Conservation (phyloP, 257 asterid species). For the Salvia miltiorrhiza region DNA sequence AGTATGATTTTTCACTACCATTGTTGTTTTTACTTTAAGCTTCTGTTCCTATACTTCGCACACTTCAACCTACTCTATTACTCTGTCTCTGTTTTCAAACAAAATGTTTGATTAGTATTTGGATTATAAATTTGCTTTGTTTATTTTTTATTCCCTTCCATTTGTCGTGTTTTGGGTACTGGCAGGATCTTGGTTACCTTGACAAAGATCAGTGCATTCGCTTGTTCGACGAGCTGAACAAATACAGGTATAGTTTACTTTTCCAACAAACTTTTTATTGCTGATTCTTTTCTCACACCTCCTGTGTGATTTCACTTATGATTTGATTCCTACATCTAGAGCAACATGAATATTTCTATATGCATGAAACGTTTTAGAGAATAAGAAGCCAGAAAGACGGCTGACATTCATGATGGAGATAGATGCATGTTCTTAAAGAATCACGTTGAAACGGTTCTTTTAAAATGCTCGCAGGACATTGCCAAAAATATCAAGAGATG, state of each 20-base stretch:
- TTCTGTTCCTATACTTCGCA: constrained; percentile 1
- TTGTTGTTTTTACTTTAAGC: constrained; percentile 7
- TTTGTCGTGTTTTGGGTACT: constrained; percentile 14
- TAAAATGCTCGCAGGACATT: constrained; percentile 52
- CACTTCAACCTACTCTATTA: constrained; percentile 4
- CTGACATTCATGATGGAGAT: neutral
- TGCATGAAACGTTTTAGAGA: neutral
- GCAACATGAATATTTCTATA: constrained; percentile 1
- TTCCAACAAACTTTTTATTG: constrained; percentile 4
- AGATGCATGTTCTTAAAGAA: neutral
- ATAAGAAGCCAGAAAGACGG: neutral
- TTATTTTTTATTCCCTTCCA: neutral
- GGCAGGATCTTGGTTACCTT: constrained; percentile 65
- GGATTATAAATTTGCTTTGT: constrained; percentile 4
- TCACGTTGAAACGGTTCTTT: constrained; percentile 16
- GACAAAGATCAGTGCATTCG: constrained; percentile 79
- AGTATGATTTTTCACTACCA: constrained; percentile 34
- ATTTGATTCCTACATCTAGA: neutral
- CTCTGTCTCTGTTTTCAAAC: constrained; percentile 5
- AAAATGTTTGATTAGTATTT: neutral
- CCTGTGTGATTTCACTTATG: neutral
- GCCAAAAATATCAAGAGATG: constrained; percentile 90
- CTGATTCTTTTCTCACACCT: constrained; percentile 12
- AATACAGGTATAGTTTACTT: constrained; percentile 65
- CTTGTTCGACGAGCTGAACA: constrained; percentile 90